Percentiles rank a stretch among this genome's conserved stretches.
These are phyloP conservation scores for Asterella californica DNA, from an alignment of 225 moss, liverwort and hornwort genomes.

Conservation along the genomic window DNA sequence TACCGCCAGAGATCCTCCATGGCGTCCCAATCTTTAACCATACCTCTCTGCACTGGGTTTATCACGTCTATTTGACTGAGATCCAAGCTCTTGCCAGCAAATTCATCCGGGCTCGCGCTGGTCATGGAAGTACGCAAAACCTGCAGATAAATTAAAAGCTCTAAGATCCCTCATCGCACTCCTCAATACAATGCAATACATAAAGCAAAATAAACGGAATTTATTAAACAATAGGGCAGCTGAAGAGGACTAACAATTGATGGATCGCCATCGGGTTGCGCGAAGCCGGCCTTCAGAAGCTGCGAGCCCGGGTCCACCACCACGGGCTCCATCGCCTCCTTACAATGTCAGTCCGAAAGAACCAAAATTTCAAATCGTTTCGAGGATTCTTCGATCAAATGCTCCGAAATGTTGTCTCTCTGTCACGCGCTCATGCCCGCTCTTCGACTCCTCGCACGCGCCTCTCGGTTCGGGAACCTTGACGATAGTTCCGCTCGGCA, in stretches of 20 bases:
- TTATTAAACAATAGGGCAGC: not conserved
- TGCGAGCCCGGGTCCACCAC: constrained; percentile 87
- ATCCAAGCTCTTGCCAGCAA: constrained; percentile 26
- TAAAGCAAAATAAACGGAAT: not conserved
- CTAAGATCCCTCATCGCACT: not conserved
- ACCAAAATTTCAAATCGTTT: not conserved
- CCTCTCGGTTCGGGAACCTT: not conserved
- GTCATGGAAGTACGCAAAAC: constrained; percentile 52
- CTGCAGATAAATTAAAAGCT: constrained; percentile 19
- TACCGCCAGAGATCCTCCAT: constrained; percentile 99
- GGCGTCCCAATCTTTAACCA: constrained; percentile 96
- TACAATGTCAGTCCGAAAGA: not conserved
- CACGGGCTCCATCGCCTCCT: constrained; percentile 75
- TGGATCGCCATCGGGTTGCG: constrained; percentile 86
- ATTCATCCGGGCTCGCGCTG: constrained; percentile 19
- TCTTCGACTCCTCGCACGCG: not conserved
- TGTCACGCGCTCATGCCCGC: not conserved
- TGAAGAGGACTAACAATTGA: constrained; percentile 45
- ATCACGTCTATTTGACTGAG: constrained; percentile 40
- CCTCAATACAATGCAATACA: not conserved
- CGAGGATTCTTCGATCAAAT: constrained; percentile 4
- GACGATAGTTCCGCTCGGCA: no score
- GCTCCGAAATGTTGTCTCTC: not conserved
- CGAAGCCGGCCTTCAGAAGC: constrained; percentile 82
- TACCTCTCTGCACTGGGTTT: constrained; percentile 80